Conservation (phyloP, 2,329 filamentous ascomycete genomes). For the Coniochaeta sp. region DNA sequence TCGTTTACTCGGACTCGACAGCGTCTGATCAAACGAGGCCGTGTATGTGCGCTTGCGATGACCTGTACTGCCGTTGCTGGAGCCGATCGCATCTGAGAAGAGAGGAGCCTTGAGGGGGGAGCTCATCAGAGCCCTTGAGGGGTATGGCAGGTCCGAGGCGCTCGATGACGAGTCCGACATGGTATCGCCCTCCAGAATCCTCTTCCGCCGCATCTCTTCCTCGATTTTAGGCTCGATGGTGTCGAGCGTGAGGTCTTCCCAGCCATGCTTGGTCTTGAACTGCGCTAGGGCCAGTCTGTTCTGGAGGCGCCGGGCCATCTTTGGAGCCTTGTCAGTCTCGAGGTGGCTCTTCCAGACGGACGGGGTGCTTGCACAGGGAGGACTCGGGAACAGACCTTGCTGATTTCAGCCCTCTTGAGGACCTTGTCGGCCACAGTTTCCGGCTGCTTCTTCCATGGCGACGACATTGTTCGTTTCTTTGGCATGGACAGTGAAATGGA, state of each 20-base stretch:
- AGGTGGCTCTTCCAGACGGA: background rate
- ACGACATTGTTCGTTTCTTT: conserved; percentile 42
- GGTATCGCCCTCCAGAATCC: conserved; percentile 62
- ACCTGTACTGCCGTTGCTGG: conserved; percentile 59
- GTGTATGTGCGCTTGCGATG: conserved; percentile 59
- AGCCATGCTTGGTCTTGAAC: conserved; percentile 94
- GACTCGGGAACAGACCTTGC: conserved; percentile 50
- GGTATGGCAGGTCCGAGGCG: conserved; percentile 69
- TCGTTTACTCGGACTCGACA: conserved; percentile 59
- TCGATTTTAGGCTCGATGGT: conserved; percentile 79
- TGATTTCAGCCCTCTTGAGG: conserved; percentile 65
- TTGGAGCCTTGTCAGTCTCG: conserved; percentile 11
- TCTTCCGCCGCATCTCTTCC: conserved; percentile 66
- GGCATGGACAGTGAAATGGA: conserved; percentile 11
- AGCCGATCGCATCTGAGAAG: conserved; percentile 75
- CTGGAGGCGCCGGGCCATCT: conserved; percentile 92
- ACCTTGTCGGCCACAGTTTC: conserved; percentile 62
- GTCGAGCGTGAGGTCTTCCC: conserved; percentile 83
- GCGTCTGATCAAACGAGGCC: conserved; percentile 46
- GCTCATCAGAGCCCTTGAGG: conserved; percentile 64
- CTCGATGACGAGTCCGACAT: conserved; percentile 84
- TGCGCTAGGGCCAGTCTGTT: conserved; percentile 91
- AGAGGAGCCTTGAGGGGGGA: conserved; percentile 77
- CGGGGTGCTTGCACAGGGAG: background rate
- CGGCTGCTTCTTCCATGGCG: conserved; percentile 55